Conservation (phyloP, 768 basidiomycete species). For the Amanita molliuscula region DNA sequence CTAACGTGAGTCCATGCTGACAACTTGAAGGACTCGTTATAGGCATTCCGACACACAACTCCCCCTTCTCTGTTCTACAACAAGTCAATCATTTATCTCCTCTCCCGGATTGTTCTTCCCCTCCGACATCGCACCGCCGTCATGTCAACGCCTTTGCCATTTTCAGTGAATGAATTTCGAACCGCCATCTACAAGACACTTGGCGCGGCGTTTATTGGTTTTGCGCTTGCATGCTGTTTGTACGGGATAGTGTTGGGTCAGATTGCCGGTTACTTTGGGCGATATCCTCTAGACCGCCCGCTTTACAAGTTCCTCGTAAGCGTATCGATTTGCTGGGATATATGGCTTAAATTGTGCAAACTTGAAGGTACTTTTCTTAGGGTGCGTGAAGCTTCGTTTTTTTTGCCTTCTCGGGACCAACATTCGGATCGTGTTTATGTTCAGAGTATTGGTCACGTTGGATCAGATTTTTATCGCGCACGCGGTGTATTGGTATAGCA, state of each 20-base stretch:
- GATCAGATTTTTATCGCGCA: constrained; percentile 52
- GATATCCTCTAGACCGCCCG: constrained; percentile 42
- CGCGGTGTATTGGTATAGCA: constrained; percentile 43
- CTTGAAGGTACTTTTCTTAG: constrained; percentile 28
- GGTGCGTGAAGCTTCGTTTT: constrained; percentile 16
- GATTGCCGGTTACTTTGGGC: constrained; percentile 41
- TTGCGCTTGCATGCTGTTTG: constrained; percentile 38
- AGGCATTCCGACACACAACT: not conserved
- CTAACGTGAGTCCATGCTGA: too few species aligned
- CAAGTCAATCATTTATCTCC: not conserved
- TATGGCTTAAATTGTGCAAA: not conserved
- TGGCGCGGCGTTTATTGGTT: constrained; percentile 52
- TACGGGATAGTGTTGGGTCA: constrained; percentile 49
- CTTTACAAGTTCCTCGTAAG: constrained; percentile 44
- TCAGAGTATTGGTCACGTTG: constrained; percentile 38
- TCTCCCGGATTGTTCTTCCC: not conserved
- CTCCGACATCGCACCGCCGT: not conserved
- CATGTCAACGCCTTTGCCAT: not conserved
- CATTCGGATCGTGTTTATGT: not conserved
- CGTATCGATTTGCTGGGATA: constrained; percentile 4
- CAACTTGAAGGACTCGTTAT: too few species aligned
- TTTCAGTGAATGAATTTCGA: not conserved
- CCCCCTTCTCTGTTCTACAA: not conserved
- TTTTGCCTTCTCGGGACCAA: not conserved
- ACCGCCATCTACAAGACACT: constrained; percentile 36